Conservation (phyloP, 1,139 yeast species). For the Sugiyamaella novakii region DNA sequence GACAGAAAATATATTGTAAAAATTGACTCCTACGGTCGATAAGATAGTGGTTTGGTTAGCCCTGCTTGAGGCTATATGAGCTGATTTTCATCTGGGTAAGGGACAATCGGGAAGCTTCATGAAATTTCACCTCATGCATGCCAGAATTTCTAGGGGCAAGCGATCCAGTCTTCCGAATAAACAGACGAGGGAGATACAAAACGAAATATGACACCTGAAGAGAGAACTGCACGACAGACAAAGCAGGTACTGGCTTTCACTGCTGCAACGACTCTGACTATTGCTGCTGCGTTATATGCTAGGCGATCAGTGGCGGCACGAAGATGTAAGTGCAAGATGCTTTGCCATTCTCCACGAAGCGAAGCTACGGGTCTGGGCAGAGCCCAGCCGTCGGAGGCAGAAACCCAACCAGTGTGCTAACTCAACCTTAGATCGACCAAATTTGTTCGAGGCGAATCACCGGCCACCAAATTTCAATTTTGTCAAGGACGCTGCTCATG, state of each 20-base stretch:
- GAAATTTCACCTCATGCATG: constrained; percentile 16
- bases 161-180: no score
- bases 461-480: constrained; percentile 80
- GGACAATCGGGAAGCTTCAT: not conserved
- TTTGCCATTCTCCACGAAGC: no score
- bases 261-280: constrained; percentile 70
- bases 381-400: no score
- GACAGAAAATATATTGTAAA: no score
- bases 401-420: constrained; percentile 13
- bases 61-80: not conserved
- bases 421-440: constrained; percentile 58
- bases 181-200: not conserved
- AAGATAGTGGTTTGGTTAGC: not conserved
- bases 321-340: constrained; percentile 60
- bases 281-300: constrained; percentile 72
- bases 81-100: constrained; percentile 12
- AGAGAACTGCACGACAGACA: constrained; percentile 51
- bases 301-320: constrained; percentile 72
- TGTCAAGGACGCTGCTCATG: constrained; percentile 82
- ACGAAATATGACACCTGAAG: constrained; percentile 14
- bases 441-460: constrained; percentile 81
- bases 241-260: constrained; percentile 72
- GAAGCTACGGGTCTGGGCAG: not conserved
- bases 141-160: constrained; percentile 1
- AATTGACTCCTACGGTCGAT: not conserved